Conservation (phyloP, 139 green algal genomes). For the Haematococcus lacustris region DNA sequence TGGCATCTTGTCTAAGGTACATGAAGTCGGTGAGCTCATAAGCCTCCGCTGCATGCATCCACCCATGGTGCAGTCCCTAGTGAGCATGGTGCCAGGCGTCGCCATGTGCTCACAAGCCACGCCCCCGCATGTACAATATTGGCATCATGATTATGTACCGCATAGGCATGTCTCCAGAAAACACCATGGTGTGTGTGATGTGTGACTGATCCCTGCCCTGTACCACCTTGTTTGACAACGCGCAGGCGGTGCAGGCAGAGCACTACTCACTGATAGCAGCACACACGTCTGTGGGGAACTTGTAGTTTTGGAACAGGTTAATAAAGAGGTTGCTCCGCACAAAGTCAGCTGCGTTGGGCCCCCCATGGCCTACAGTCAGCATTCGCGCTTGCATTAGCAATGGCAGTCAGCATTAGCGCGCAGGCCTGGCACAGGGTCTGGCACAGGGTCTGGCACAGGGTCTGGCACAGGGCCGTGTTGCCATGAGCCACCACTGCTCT, state of each 20-base stretch:
- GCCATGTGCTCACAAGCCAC: not conserved
- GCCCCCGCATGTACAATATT: not conserved
- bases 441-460: not conserved
- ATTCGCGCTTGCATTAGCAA: not conserved
- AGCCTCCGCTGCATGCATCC: constrained; percentile 43
- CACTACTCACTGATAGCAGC: constrained; percentile 29
- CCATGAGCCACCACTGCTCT: not conserved
- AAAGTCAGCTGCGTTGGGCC: constrained; percentile 75
- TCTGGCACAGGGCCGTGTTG: not conserved
- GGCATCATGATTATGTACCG: not conserved
- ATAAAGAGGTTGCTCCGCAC: constrained; percentile 78
- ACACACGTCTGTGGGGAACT: constrained; percentile 51
- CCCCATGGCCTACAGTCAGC: constrained; percentile 73
- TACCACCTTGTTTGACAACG: not conserved
- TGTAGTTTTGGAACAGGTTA: constrained; percentile 66
- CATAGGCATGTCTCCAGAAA: not conserved
- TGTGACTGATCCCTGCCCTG: not conserved
- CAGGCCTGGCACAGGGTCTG: too few species aligned
- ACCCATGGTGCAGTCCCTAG: too few species aligned
- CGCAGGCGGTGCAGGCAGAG: not conserved
- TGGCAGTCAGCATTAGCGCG: not conserved
- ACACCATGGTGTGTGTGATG: not conserved
- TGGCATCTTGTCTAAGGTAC: constrained; percentile 64
- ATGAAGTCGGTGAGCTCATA: constrained; percentile 73
- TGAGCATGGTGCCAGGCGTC: too few species aligned